Evolutionary conservation across 176 grass and related monocot species (phyloP).

Genomic region (Oryza glumipatula): DNA sequence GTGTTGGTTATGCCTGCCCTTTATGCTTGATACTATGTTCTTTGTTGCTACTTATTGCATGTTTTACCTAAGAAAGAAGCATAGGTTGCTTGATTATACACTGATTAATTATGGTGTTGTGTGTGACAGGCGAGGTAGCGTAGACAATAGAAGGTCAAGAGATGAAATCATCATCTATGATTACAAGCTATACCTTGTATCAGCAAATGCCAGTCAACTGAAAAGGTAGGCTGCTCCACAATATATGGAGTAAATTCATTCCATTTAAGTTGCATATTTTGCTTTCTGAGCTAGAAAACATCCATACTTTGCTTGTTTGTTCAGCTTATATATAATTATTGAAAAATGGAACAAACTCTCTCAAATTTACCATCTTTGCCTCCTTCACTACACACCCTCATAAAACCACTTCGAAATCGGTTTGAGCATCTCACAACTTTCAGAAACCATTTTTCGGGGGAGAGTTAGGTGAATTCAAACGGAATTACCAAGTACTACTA

Average conservation of each 20-base stretch:
- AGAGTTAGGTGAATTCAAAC: background rate
- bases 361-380: background rate
- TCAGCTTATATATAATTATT: background rate
- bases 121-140: background rate
- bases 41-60: background rate
- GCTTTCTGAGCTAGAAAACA: background rate
- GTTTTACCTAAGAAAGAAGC: background rate
- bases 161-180: constrained; percentile 10
- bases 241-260: background rate
- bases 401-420: background rate
- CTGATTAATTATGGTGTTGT: background rate
- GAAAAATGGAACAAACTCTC: background rate
- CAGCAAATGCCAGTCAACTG: constrained; percentile 39
- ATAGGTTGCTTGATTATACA: background rate
- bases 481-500: background rate
- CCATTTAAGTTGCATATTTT: background rate
- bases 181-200: constrained; percentile 39
- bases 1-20: background rate
- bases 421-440: background rate
- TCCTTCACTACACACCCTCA: background rate
- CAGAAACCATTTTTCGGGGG: background rate
- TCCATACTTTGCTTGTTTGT: background rate
- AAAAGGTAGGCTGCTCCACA: background rate
- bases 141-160: constrained; percentile 26
- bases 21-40: background rate